Evolutionary conservation across 108 stramenopile genomes (phyloP), one percentile per base, ranked within the genome.

Genomic region (Pseudonitzschia pungens): DNA sequence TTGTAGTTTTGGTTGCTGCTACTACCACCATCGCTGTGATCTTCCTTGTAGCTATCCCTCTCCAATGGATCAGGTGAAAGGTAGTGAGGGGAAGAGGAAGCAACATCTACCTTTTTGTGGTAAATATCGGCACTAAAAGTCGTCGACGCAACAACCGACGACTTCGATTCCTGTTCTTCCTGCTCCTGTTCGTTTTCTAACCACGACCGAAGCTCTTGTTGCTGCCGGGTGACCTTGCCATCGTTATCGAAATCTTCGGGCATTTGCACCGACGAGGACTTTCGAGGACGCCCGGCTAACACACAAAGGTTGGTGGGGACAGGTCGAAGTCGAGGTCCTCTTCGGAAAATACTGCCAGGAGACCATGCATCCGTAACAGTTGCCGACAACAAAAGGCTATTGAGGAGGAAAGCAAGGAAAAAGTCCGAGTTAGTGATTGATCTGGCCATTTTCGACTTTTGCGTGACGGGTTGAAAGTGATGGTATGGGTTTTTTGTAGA

Each of bases 271-370:
- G 52, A 32, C 0, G 73, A 67, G 4, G 73, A 57, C 16, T 65
- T 36, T 26, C 50, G 50, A 10, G 67, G 67, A 28, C 68, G 75
- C 6, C 55, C 53, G 20, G 75, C 44, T 26, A 69, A 20, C 8
- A 69, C 68, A 26, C 66, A 67, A 22, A 68, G 57, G 21, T 48
- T 69, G 4, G 75, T 76, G 0, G 68, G 75, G 24, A 76, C 59
- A 2, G 75, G 75, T 51, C 65, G 56, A 14, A 60, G 41, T 12
- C 60, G 60, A 14, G 26, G 60, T 62, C 60, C 60, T 58, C 27
- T 58, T 58, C 67, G 57, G 10, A 59, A 56, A 27, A 76, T 20
- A 54, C 68, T 33, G 31, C 55, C 75, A 0, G 75, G 75, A 31
- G 68, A 69, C 75, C 75, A 76, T 22, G 75, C 75, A 28, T 66